Conservation (phyloP, 495 filamentous ascomycete genomes). For the Neurospora sp. region DNA sequence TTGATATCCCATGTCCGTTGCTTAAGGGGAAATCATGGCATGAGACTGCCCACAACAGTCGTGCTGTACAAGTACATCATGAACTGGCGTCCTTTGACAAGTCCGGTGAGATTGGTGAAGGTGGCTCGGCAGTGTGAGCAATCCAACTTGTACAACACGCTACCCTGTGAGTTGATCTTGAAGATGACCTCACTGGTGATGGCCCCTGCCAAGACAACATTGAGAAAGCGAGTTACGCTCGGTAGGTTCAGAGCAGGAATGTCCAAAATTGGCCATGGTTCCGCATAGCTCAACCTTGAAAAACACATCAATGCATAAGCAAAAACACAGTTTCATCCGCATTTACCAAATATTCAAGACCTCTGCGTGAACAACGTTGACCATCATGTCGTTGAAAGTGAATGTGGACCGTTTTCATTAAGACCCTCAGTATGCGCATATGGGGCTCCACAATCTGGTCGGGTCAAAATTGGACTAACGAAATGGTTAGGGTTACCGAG, state of each 20-base stretch:
- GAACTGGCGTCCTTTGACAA: not conserved
- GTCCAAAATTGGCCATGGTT: not conserved
- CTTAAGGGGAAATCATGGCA: not conserved
- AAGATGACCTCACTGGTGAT: not conserved
- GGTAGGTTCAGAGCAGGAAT: not conserved
- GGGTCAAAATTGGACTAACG: not conserved
- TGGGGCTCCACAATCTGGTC: not conserved
- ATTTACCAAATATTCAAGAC: not conserved
- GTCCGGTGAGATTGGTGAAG: not conserved
- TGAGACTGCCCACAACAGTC: not conserved
- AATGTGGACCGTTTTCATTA: not conserved
- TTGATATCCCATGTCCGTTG: too few species aligned
- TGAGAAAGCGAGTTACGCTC: not conserved
- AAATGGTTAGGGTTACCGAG: not conserved
- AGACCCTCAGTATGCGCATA: not conserved
- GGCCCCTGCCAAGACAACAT: not conserved
- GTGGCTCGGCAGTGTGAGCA: not conserved
- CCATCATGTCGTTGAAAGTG: not conserved
- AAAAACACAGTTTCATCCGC: not conserved
- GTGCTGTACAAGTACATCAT: not conserved
- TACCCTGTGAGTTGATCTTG: not conserved
- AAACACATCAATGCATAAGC: not conserved
- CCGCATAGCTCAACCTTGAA: not conserved
- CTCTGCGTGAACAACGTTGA: not conserved
- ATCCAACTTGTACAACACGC: not conserved